Evolutionary conservation across 140 eudicot species (phyloP), one percentile per base, ranked within the genome.

Genomic region (Erigeron philadelphicus): DNA sequence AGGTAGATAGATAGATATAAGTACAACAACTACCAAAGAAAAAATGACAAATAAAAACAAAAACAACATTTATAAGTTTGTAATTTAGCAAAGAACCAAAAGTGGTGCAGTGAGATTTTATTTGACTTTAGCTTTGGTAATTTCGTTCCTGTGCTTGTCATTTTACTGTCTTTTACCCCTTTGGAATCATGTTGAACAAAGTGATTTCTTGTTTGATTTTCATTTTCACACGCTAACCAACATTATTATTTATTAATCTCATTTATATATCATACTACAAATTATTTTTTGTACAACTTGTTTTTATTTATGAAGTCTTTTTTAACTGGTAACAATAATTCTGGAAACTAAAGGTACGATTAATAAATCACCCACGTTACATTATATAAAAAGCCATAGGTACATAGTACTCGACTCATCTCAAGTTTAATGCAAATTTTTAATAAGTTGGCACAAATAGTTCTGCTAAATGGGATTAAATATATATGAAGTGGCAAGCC

Each of bases 101-200:
- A 50, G 64, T 44, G 67, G 76, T 73, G 75, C 76, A 79, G 76
- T 79, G 80, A 74, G 83, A 79, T 79, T 74, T 74, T 74, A 64
- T 79, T 74, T 79, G 79, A 69, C 83, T 79, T 79, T 79, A 73
- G 79, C 79, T 79, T 79, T 79, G 80, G 79, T 75, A 68, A 64
- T 68, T 74, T 79, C 80, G 70, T 68, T 72, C 48, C 69, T 58
- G 62, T 78, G 49, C 61, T 78, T 49, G 81, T 67, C 81, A 66
- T 66, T 78, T 78, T 78, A 78, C 74, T 72, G 78, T 68, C 83
- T 72, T 65, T 78, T 78, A 72, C 70, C 70, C 48, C 80, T 68
- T 68, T 76, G 80, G 80, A 75, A 19, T 60, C 68, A 79, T 77
- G 40, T 77, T 72, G 61, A 57, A 55, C 72, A 77, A 71, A 71